Evolutionary conservation across 2,329 filamentous ascomycete genomes (phyloP), one percentile per base, ranked within the genome.

Genomic region (Coniochaeta prunicola): DNA sequence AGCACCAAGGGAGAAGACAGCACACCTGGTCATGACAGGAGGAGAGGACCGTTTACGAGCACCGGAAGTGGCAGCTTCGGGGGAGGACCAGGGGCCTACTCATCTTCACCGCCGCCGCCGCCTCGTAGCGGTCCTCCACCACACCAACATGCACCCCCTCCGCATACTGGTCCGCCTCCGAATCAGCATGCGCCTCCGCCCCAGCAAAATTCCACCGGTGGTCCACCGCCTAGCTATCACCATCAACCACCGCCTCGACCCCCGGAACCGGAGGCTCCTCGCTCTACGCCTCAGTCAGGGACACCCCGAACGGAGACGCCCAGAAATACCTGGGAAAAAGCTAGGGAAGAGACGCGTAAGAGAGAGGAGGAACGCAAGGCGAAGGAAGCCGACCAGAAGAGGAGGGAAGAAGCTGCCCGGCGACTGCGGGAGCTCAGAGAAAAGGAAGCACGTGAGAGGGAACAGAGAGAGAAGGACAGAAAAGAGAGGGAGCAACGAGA

Each of bases 311-410:
- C 69, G 13, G 73, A 73, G 53, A 64, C 73, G 26, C 71, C 75
- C 1, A 81, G 79, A 66, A 75, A 77, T 9, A 76, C 82, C 0
- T 89, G 87, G 87, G 86, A 89, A 64, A 88, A 84, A 68, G 87
- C 86, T 3, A 77, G 86, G 58, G 87, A 90, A 66, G 86, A 89
- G 64, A 87, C 82, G 21, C 77, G 82, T 48, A 81, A 77, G 59
- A 80, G 80, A 58, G 86, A 88, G 64, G 85, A 87, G 63, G 84
- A 88, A 63, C 83, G 84, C 12, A 86, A 80, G 66, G 75, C 75
- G 2, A 80, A 77, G 62, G 83, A 86, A 62, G 84, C 82, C 3
- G 85, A 88, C 62, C 79, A 82, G 62, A 83, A 83, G 63, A 77
- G 80, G 62, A 80, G 78, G 42, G 82, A 85, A 34, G 82, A 84